Evolutionary conservation across 768 basidiomycete genomes (phyloP), one percentile per base, ranked within the genome.

Genomic region (Jaapia argillacea): DNA sequence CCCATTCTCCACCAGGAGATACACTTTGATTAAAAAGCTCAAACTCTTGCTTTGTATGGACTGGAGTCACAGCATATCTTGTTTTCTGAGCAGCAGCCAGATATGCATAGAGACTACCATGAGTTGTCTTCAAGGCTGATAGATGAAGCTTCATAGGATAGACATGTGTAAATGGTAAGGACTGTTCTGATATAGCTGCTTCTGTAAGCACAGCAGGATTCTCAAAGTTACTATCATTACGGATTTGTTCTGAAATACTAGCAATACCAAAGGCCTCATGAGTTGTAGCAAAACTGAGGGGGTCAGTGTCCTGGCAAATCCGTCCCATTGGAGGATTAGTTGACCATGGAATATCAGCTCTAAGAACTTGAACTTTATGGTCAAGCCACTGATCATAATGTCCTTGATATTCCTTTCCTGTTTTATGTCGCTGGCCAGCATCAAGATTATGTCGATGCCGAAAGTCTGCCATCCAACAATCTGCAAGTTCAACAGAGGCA

Each of bases 401-500:
- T n/a, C n/a, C n/a, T n/a, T n/a, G n/a, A n/a, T n/a, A n/a, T n/a
- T n/a, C n/a, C n/a, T n/a, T n/a, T n/a, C n/a, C n/a, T n/a, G n/a
- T n/a, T n/a, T n/a, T n/a, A n/a, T n/a, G n/a, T n/a, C n/a, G n/a
- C n/a, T n/a, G n/a, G n/a, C n/a, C n/a, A n/a, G 37, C 39, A 16
- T 51, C 45, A 3, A 42, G 26, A 42, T 54, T 54, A 14, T 52
- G 51, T 2, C 42, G 39, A 41, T 52, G 46, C 36, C 48, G 10
- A 21, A 40, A 54, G 43, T 56, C 54, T 4, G 53, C 48, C 20
- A 49, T 24, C n/a, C 52, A 24, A 4, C 26, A 25, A 48, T 52
- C 54, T 14, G 56, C 51, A 23, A 55, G 40, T 24, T 52, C 46
- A 25, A 41, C 42, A 24, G 53, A 52, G 7, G 53, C 54, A 52